Percentiles rank a stretch among this genome's conserved stretches.
Conservation (phyloP, 2,329 filamentous ascomycete genomes). For the Metarhizium robertsii region DNA sequence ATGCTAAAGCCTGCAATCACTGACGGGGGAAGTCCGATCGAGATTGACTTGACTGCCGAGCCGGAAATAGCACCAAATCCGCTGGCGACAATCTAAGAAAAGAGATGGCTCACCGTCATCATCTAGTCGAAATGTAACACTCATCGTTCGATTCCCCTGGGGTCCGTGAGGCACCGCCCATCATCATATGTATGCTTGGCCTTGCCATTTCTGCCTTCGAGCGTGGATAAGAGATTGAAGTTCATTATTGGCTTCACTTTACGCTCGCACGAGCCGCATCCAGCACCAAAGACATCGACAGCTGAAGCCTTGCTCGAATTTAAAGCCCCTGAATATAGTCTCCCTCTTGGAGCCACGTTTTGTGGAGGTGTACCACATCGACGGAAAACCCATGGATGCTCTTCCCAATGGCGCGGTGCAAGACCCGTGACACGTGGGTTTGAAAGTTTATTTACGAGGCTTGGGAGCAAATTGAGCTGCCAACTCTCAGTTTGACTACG, state of each 20-base stretch:
- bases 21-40: neutral
- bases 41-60: neutral
- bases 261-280: too few relatives aligned
- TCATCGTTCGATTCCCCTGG: neutral
- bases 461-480: neutral
- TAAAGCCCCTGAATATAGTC: too few relatives aligned
- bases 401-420: neutral
- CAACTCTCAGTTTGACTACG: too few relatives aligned
- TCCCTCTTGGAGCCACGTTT: too few relatives aligned
- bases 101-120: neutral
- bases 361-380: too few relatives aligned
- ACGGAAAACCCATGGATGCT: too few relatives aligned
- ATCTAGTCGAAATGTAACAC: neutral
- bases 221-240: too few relatives aligned
- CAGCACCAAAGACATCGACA: too few relatives aligned
- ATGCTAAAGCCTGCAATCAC: neutral
- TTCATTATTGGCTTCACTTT: too few relatives aligned
- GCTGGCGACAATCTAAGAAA: neutral
- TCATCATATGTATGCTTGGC: too few relatives aligned
- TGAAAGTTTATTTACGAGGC: neutral
- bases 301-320: too few relatives aligned
- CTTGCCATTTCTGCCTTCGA: too few relatives aligned
- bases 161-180: neutral
- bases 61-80: neutral
- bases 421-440: neutral